Percentiles rank a stretch among this genome's conserved stretches.
Evolutionary conservation across 148 eudicot genomes (phyloP).

Genomic region (Bassia scoparia): DNA sequence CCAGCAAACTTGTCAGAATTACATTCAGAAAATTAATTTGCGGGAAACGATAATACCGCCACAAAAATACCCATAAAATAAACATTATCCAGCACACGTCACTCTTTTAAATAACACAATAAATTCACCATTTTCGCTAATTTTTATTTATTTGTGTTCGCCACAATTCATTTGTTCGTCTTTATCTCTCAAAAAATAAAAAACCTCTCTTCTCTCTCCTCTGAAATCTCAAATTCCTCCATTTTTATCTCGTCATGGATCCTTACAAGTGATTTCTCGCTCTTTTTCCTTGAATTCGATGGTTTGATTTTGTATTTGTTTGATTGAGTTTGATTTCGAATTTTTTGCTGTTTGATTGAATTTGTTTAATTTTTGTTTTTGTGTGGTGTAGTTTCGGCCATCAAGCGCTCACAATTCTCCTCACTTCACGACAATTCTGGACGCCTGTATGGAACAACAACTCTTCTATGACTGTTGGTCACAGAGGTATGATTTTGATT

Average conservation of each 20-base stretch:
- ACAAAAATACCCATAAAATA: background rate
- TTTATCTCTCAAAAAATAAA: slow-evolving; percentile 1
- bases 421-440: slow-evolving; percentile 72
- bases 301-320: background rate
- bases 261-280: slow-evolving; percentile 49
- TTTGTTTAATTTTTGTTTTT: background rate
- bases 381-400: slow-evolving; percentile 50
- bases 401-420: slow-evolving; percentile 64
- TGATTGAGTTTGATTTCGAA: background rate
- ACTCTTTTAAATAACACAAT: background rate
- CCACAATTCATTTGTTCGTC: slow-evolving; percentile 27
- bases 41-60: slow-evolving; percentile 5
- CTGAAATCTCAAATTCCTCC: background rate
- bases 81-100: slow-evolving; percentile 3
- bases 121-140: background rate
- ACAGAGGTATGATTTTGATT: slow-evolving; percentile 42
- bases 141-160: slow-evolving; percentile 17
- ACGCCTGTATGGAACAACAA: slow-evolving; percentile 78
- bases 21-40: slow-evolving; percentile 14
- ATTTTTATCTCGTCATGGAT: slow-evolving; percentile 41
- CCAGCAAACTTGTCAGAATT: slow-evolving; percentile 15
- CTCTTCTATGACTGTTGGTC: slow-evolving; percentile 66
- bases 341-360: background rate
- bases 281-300: background rate
- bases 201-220: slow-evolving; percentile 9